Base-by-base conservation (phyloP, 805 yeast species). In the Ogataea paraovalis region DNA sequence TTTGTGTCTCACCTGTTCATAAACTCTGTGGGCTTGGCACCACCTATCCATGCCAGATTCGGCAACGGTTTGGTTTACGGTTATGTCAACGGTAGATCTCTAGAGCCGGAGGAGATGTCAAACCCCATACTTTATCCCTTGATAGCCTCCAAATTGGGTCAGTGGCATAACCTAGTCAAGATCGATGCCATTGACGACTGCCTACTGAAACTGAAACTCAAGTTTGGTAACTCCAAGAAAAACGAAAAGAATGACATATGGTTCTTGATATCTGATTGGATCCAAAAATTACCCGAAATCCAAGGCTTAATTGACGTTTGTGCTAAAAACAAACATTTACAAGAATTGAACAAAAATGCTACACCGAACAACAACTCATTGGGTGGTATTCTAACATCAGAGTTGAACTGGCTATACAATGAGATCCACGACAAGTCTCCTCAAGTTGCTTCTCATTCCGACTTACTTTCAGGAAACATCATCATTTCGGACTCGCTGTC, bases 11-110 rank as follows among this genome's bases (percentile, higher is more conserved):
- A 85, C 60, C 60, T 81, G 42, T 76, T 80, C 44, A 71, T 86
- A 43, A 74, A 81, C 55, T 72, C 83, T 3, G 69, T 80, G 39
- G 69, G 72, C 2, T 72, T 85, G 51, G 92, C 92, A 0, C 88
- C 94, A 1, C 74, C 82, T 0, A 74, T 85, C 22, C 78, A 78
- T 59, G 84, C 87, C 3, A 67, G 86, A 44, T 83, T 86, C 56
- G 77, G 79, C 30, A 85, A 85, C 62, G 94, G 94, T 0, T 70
- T 85, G 39, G 76, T 85, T 12, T 85, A 85, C 58, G 90, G 87
- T 5, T 85, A 70, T 57, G 69, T 83, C 9, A 76, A 79, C 1
- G 94, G 94, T 9, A 61, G 83, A 25, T 75, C 91, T 0, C 67
- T 83, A 32, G 69, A 74, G 4, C 76, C 82, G 7, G 65, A 68